These are phyloP conservation scores for Sporothrix brasiliensis DNA, from an alignment of 2,329 filamentous ascomycete genomes.

Conservation along the genomic window DNA sequence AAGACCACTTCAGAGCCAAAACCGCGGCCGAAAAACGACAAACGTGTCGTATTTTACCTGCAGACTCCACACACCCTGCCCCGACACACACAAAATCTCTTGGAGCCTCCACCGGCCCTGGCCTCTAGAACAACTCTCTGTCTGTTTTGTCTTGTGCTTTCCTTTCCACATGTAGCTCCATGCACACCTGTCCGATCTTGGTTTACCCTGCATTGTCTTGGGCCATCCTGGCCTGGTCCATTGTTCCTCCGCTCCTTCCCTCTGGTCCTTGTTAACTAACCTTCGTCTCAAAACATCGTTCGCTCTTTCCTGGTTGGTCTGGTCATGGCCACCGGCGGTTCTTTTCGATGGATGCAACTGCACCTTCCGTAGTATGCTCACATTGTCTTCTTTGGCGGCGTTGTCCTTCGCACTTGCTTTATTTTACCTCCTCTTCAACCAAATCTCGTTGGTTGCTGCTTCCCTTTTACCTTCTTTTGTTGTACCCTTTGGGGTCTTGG, in stretches of 20 bases:
- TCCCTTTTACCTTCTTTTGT: slow-evolving; percentile 16
- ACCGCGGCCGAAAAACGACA: too few species aligned
- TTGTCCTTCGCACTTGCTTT: background rate
- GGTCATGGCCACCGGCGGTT: background rate
- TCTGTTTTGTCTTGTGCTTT: background rate
- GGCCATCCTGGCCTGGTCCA: slow-evolving; percentile 13
- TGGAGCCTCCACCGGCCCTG: slow-evolving; percentile 16
- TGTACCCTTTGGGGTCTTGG: background rate
- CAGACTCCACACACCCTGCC: slow-evolving; percentile 21
- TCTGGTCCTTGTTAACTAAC: background rate
- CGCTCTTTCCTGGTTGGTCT: slow-evolving; percentile 13
- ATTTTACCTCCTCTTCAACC: background rate
- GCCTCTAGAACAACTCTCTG: background rate
- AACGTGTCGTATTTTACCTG: background rate
- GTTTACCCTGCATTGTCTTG: slow-evolving; percentile 4
- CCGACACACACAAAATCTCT: slow-evolving; percentile 13
- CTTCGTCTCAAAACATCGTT: background rate
- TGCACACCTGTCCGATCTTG: slow-evolving; percentile 25
- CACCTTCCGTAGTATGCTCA: too few species aligned
- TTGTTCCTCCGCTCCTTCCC: background rate
- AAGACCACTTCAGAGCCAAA: background rate
- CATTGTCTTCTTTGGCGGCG: background rate
- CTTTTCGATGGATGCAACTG: background rate
- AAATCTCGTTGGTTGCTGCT: slow-evolving; percentile 5
- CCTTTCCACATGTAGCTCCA: slow-evolving; percentile 25